Evolutionary conservation across 306 rosid genomes (phyloP).

Genomic region (Trifolium pratense): DNA sequence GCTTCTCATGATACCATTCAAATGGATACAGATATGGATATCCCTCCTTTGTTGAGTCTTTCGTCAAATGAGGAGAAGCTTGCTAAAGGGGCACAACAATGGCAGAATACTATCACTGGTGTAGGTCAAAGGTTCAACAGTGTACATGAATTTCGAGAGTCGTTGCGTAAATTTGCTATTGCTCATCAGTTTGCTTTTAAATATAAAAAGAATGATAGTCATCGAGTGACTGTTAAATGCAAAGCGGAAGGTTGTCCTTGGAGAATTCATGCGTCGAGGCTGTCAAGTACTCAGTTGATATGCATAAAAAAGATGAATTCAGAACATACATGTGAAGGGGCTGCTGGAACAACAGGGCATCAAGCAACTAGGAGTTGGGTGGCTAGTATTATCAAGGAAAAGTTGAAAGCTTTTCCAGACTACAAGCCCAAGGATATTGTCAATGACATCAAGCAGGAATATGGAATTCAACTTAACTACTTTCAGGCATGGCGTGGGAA

Average conservation of each 20-base stretch:
- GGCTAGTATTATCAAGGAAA: constrained; percentile 95
- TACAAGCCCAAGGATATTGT: constrained; percentile 99
- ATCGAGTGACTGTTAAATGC: constrained; percentile 97
- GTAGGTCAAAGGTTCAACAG: constrained; percentile 92
- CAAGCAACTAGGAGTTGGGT: constrained; percentile 99
- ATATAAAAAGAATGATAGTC: constrained; percentile 98
- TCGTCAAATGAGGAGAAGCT: constrained; percentile 61
- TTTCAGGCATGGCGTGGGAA: constrained; percentile 99
- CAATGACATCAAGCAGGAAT: constrained; percentile 89
- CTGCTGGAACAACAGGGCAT: constrained; percentile 87
- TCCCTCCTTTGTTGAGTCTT: constrained; percentile 50
- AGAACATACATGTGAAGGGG: constrained; percentile 84
- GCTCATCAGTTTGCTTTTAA: constrained; percentile 94
- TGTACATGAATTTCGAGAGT: constrained; percentile 91
- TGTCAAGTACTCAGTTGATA: constrained; percentile 91
- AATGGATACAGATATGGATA: constrained; percentile 53
- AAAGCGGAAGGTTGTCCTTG: constrained; percentile 98
- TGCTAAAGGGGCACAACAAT: constrained; percentile 83
- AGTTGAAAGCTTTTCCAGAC: constrained; percentile 77
- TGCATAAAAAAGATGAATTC: constrained; percentile 96
- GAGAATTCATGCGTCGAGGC: constrained; percentile 98
- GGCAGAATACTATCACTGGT: constrained; percentile 96
- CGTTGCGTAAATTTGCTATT: constrained; percentile 93
- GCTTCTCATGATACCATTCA: constrained; percentile 59
- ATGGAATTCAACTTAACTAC: constrained; percentile 93